These are phyloP conservation scores for Cercospora sp. DNA, from an alignment of 2,329 filamentous ascomycete genomes.

Conservation along the genomic window DNA sequence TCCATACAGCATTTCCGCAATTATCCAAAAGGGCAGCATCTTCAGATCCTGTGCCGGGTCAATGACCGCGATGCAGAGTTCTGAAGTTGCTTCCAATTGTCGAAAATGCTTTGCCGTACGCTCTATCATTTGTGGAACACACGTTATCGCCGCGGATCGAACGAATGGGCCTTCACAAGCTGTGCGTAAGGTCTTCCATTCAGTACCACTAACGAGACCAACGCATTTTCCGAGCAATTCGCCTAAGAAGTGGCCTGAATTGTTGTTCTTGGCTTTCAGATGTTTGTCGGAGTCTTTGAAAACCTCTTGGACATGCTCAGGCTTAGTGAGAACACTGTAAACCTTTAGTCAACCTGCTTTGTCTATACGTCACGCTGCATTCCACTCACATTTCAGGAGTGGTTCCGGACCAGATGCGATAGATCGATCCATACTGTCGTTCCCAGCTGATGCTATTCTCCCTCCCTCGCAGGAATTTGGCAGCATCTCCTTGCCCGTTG, in stretches of 20 bases:
- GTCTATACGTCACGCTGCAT: background rate
- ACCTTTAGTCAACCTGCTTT: background rate
- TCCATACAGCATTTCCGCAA: slow-evolving; percentile 10
- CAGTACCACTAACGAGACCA: slow-evolving; percentile 5
- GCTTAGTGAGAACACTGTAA: background rate
- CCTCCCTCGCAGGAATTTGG: slow-evolving; percentile 45
- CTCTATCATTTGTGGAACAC: background rate
- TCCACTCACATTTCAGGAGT: slow-evolving; percentile 8
- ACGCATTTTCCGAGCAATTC: slow-evolving; percentile 48
- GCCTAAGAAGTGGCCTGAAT: slow-evolving; percentile 46
- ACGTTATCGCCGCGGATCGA: background rate
- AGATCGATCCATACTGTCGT: slow-evolving; percentile 1
- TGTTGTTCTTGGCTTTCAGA: slow-evolving; percentile 45
- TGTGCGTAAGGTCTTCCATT: background rate
- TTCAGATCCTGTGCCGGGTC: slow-evolving; percentile 9
- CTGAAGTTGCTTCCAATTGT: background rate
- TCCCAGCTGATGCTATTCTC: slow-evolving; percentile 10
- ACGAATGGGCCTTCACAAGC: slow-evolving; percentile 37
- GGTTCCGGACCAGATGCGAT: slow-evolving; percentile 14
- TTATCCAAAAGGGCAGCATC: slow-evolving; percentile 9
- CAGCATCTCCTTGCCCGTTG: slow-evolving; percentile 45
- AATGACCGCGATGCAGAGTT: background rate
- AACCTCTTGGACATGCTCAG: slow-evolving; percentile 24
- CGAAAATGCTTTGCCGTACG: background rate
- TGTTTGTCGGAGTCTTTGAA: slow-evolving; percentile 50